A percentile compares a stretch with the other conserved stretches of the same genome.
Evolutionary conservation across 1,284 basidiomycete species (phyloP).

Genomic region (Trichosporon ovoides): DNA sequence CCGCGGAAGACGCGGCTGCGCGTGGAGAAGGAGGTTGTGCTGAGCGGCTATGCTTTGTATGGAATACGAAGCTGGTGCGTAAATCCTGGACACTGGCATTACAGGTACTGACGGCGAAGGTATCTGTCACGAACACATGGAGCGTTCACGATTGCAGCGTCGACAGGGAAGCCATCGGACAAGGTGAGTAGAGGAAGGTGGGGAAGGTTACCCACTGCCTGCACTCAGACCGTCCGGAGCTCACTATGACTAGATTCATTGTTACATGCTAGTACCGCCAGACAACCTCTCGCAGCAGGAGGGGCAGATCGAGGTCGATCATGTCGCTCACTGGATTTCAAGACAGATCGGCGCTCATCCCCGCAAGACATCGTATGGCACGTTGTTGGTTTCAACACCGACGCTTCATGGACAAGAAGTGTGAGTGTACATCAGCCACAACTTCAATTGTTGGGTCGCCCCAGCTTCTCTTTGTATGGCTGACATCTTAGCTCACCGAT

Average conservation of each 20-base stretch:
- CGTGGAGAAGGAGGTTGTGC: constrained; percentile 36
- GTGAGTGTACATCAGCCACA: constrained; percentile 21
- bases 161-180: constrained; percentile 42
- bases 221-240: constrained; percentile 3
- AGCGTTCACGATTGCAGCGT: constrained; percentile 40
- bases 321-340: constrained; percentile 28
- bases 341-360: constrained; percentile 29
- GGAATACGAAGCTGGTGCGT: constrained; percentile 38
- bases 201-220: not conserved
- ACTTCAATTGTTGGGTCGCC: not conserved
- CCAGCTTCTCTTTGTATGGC: not conserved
- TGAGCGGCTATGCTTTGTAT: constrained; percentile 41
- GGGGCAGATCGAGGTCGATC: constrained; percentile 26
- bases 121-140: constrained; percentile 40
- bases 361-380: constrained; percentile 36
- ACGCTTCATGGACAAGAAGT: constrained; percentile 41
- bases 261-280: constrained; percentile 36
- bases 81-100: too few relatives aligned
- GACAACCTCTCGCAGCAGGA: constrained; percentile 25
- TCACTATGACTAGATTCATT: constrained; percentile 43
- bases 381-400: constrained; percentile 37
- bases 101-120: too few relatives aligned
- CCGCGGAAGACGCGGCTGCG: constrained; percentile 29
- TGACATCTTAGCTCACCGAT: constrained; percentile 27
- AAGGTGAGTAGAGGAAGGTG: constrained; percentile 26